A percentile compares a stretch with the other conserved stretches of the same genome.
phyloP scores from a whole-genome alignment of 2,329 filamentous ascomycete genomes.

The Arthrocladium fulminans region DNA sequence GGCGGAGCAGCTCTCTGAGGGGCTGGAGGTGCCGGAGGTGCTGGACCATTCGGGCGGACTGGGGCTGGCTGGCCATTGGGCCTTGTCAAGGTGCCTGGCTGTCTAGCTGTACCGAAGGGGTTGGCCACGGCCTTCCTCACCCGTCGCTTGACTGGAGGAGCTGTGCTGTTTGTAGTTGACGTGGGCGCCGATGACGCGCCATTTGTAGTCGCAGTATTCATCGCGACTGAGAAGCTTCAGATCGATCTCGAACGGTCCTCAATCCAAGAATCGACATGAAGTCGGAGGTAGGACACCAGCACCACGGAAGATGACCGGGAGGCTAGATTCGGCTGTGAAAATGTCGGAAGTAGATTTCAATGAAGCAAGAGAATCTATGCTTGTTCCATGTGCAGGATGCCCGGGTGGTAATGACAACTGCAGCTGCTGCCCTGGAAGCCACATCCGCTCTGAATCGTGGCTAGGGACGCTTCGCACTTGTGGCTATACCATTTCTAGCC shows the following conservation, averaged over 20 bases:
- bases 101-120: conserved; percentile 15
- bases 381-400: too few relatives aligned
- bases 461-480: too few relatives aligned
- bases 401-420: not conserved
- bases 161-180: conserved; percentile 9
- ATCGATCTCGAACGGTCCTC: not conserved
- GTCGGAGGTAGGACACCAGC: not conserved
- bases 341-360: too few relatives aligned
- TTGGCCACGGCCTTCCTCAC: conserved; percentile 18
- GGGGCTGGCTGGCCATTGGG: conserved; percentile 16
- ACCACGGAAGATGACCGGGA: not conserved
- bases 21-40: conserved; percentile 5
- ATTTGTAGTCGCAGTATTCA: conserved; percentile 17
- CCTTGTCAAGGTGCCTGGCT: conserved; percentile 7
- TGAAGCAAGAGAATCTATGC: too few relatives aligned
- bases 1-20: conserved; percentile 10
- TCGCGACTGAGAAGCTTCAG: not conserved
- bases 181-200: conserved; percentile 12
- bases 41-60: conserved; percentile 12
- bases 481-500: too few relatives aligned
- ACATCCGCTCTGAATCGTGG: too few relatives aligned
- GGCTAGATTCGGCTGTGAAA: not conserved
- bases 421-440: too few relatives aligned
- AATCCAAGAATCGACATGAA: not conserved
- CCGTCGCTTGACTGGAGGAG: conserved; percentile 13